phyloP scores from a whole-genome alignment of 2,329 filamentous ascomycete genomes.

The Gnomoniopsis smithogilvyi region DNA sequence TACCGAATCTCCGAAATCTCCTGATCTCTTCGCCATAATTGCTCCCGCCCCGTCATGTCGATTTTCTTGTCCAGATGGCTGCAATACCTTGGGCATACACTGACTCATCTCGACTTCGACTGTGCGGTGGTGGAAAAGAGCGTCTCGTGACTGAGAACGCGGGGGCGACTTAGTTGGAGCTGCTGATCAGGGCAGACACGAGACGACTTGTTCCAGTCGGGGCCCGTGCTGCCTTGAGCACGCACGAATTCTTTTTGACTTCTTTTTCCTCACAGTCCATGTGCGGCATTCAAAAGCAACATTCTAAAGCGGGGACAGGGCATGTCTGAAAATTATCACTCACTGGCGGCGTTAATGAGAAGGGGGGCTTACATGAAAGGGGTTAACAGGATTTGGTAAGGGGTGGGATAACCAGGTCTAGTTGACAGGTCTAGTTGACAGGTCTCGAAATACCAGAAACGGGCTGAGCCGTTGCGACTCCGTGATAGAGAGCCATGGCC shows the following conservation, averaged over 20 bases:
- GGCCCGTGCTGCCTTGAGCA: no score
- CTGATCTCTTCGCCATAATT: not conserved
- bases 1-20: not conserved
- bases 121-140: conserved; percentile 2
- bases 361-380: not conserved
- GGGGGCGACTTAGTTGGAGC: no score
- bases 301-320: conserved; percentile 4
- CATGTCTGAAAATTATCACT: not conserved
- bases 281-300: conserved; percentile 6
- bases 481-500: conserved; percentile 1
- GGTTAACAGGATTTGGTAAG: not conserved
- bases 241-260: not conserved
- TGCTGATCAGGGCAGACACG: no score
- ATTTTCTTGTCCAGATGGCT: not conserved
- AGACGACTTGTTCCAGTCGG: no score
- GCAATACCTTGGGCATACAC: not conserved
- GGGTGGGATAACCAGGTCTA: not conserved
- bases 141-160: not conserved
- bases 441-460: not conserved
- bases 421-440: not conserved
- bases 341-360: conserved; percentile 13
- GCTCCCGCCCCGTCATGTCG: not conserved
- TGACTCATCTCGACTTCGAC: not conserved
- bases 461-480: not conserved
- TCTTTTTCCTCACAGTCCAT: not conserved